Base-by-base conservation (phyloP, 495 filamentous ascomycete genomes). In the Penicillium argentinense region DNA sequence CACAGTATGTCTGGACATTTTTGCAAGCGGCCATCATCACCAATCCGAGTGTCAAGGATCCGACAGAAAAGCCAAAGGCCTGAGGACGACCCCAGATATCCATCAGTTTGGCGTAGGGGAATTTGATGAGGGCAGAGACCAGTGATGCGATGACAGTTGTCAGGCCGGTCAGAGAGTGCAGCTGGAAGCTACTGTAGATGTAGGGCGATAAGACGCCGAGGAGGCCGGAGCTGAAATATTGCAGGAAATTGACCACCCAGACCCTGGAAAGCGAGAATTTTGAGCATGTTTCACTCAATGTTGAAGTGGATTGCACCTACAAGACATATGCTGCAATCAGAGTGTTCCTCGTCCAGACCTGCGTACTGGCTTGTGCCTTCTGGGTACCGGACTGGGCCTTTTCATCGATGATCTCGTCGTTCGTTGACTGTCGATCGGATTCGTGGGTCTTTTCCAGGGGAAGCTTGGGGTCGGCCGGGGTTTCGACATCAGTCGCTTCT, bases 101-200 rank as follows among this genome's bases (percentile, higher is more conserved):
- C 51, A 86, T 64, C 22, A 87, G 63, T 62, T 87, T 86, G 39
- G 83, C 83, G 21, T 85, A 60, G 0, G 83, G 74, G 18, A 87
- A 68, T 47, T 82, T 81, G 37, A 72, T 63, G 28, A 85, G 66
- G 42, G 82, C 84, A 44, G 75, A 78, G 42, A 86, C 77, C 36
- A 84, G 33, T 30, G 43, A 52, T 14, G 55, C 46, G 34, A 71
- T 54, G 28, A 71, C 51, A n/a, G 44, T 38, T 16, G 64, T 64
- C 14, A 57, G 56, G 11, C 54, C 60, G 4, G 61, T 50, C 14
- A 71, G 56, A 4, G 65, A 67, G 21, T 71, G 68, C 2, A 51
- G 18, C 6, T 24, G 21, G 34, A 62, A 71, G 2, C 43, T 53
- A 51, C 60, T 63, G 16, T 64, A 65, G 22, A 67, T 41, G 42